phyloP scores from a whole-genome alignment of 345 rosid genomes.

The Dimocarpus longan region DNA sequence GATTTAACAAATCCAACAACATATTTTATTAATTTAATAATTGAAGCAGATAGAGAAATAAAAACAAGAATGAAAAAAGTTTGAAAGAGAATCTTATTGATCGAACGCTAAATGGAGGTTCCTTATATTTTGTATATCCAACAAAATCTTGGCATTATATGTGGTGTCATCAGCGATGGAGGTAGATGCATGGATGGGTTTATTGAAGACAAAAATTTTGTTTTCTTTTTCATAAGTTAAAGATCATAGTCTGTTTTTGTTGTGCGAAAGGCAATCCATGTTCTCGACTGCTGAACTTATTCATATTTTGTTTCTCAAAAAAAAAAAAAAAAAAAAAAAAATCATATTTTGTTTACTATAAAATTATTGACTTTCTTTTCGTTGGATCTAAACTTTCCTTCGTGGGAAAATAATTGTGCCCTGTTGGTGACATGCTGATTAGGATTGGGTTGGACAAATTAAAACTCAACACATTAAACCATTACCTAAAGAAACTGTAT shows the following conservation, averaged over 20 bases:
- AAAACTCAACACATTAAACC: too few species aligned
- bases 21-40: background rate
- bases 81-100: conserved; percentile 24
- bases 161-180: conserved; percentile 16
- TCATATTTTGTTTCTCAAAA: too few species aligned
- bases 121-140: conserved; percentile 30
- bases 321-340: too few species aligned
- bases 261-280: conserved; percentile 14
- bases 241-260: conserved; percentile 28
- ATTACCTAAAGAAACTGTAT: too few species aligned
- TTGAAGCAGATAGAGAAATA: background rate
- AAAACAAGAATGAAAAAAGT: background rate
- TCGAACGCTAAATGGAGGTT: conserved; percentile 18
- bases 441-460: background rate
- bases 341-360: background rate
- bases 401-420: background rate
- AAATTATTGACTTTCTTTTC: conserved; percentile 1
- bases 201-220: conserved; percentile 15
- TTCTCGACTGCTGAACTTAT: background rate
- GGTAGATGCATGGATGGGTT: conserved; percentile 16
- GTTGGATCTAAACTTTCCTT: conserved; percentile 6
- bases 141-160: conserved; percentile 31
- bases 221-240: conserved; percentile 16
- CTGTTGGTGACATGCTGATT: too few species aligned
- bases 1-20: background rate